Evolutionary conservation across 306 rosid species (phyloP).

Genomic region (Styphnolobium japonicum): DNA sequence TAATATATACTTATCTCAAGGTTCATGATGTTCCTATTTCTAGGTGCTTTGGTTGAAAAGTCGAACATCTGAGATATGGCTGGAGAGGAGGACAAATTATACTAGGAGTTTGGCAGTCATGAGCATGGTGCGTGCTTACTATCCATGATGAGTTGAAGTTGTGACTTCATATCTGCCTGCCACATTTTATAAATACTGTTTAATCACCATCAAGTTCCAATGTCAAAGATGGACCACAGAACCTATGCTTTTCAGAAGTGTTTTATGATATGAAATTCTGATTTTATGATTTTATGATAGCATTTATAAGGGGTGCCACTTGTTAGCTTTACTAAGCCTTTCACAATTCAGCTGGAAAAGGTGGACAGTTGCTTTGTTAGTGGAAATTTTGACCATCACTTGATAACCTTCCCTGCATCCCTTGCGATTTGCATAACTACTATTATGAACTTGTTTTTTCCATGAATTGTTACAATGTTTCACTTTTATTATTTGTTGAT

Average conservation of each 20-base stretch:
- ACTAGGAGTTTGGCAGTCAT: constrained; percentile 98
- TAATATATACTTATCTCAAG: constrained; percentile 24
- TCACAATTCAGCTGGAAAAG: background rate
- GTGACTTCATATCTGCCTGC: constrained; percentile 13
- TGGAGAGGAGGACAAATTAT: constrained; percentile 96
- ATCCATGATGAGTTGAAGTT: background rate
- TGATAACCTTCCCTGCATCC: background rate
- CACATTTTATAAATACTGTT: background rate
- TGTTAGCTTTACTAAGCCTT: background rate
- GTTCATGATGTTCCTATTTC: constrained; percentile 21
- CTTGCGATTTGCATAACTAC: background rate
- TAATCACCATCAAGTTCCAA: background rate
- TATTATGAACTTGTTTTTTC: constrained; percentile 2
- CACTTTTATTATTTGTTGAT: background rate
- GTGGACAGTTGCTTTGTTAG: background rate
- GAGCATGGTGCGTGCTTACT: constrained; percentile 80
- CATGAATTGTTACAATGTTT: background rate
- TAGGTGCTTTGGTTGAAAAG: constrained; percentile 99
- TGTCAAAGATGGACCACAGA: background rate
- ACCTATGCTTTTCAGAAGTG: background rate
- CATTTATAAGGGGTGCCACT: background rate
- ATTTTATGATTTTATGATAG: background rate
- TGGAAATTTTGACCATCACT: background rate
- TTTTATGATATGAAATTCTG: background rate
- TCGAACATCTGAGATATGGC: constrained; percentile 96